Evolutionary conservation across 257 asterid genomes (phyloP).

Genomic region (Euphrasia confusa): DNA sequence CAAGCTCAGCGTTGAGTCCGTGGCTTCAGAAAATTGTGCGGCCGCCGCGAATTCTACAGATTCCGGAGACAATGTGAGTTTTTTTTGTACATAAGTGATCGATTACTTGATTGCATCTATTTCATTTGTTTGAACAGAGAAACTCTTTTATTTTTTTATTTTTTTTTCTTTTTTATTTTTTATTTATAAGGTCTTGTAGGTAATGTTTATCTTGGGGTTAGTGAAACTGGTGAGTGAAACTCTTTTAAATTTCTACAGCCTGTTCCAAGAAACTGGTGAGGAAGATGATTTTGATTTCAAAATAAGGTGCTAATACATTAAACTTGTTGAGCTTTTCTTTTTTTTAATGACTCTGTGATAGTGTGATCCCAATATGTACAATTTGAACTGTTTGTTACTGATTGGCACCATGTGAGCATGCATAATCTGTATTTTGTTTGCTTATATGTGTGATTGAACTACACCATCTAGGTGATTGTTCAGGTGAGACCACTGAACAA

Average conservation of each 20-base stretch:
- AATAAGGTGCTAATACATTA: no score
- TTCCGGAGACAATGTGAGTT: constrained; percentile 73
- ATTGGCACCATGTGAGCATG: constrained; percentile 10
- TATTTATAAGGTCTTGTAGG: no score
- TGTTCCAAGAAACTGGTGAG: no score
- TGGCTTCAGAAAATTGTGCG: constrained; percentile 33
- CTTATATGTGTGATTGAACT: background rate
- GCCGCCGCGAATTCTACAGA: constrained; percentile 38
- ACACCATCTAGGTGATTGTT: constrained; percentile 61
- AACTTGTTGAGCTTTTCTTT: constrained; percentile 4
- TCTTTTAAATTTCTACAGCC: no score
- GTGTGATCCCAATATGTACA: no score
- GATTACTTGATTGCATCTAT: background rate
- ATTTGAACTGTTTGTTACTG: constrained; percentile 7
- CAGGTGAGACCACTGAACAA: no score
- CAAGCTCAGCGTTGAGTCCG: constrained; percentile 66
- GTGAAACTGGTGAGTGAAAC: no score
- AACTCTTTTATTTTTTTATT: no score
- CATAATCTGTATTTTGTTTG: constrained; percentile 1
- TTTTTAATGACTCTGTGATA: background rate
- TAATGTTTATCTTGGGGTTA: no score
- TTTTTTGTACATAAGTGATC: background rate
- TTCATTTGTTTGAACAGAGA: constrained; percentile 11
- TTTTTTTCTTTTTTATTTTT: no score
- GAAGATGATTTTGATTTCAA: constrained; percentile 1